Conservation (phyloP, 176 grass and related monocot genomes). For the Musa itinerans region DNA sequence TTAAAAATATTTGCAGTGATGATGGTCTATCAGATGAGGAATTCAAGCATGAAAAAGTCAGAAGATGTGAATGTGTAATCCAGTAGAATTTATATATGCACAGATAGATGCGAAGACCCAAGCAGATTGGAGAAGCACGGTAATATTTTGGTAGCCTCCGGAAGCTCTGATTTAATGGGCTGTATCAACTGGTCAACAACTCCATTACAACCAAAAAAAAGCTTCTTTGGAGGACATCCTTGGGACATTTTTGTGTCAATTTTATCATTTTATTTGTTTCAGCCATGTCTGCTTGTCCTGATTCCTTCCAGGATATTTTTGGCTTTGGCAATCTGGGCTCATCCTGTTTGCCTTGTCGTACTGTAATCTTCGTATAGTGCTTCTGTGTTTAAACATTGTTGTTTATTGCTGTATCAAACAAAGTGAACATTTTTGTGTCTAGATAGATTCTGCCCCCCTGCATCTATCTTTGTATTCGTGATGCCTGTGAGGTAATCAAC, state of each 20-base stretch:
- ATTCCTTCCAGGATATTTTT: not conserved
- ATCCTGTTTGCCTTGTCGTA: not conserved
- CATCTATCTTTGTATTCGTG: not conserved
- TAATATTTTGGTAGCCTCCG: not conserved
- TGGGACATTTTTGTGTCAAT: not conserved
- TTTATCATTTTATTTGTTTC: not conserved
- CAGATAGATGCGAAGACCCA: constrained; percentile 10
- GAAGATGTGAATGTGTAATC: constrained; percentile 86
- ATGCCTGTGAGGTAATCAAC: not conserved
- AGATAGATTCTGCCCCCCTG: not conserved
- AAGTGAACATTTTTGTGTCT: too few species aligned
- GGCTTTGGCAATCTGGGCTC: not conserved
- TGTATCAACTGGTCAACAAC: not conserved
- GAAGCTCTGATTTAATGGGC: not conserved
- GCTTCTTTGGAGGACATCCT: not conserved
- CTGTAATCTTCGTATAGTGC: not conserved
- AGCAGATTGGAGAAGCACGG: not conserved
- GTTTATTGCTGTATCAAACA: not conserved
- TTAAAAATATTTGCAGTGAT: constrained; percentile 39
- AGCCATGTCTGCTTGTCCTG: not conserved
- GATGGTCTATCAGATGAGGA: constrained; percentile 79
- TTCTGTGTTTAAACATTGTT: not conserved
- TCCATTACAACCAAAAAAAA: not conserved
- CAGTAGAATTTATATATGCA: constrained; percentile 44
- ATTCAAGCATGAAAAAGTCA: constrained; percentile 49